Evolutionary conservation across 2,329 filamentous ascomycete genomes (phyloP).

Genomic region (Pyrenochaeta sp.): DNA sequence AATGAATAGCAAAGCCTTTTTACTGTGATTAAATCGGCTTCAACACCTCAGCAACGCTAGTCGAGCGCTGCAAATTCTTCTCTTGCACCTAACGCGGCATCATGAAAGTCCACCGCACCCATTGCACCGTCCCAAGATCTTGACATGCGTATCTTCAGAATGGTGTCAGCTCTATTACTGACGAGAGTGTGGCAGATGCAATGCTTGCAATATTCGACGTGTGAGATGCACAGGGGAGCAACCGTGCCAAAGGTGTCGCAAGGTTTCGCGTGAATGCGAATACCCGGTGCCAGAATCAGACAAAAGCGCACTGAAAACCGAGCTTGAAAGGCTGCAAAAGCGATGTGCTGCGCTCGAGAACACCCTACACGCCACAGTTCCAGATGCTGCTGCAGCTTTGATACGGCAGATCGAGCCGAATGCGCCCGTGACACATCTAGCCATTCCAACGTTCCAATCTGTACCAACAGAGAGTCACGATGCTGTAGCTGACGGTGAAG

Average conservation of each 20-base stretch:
- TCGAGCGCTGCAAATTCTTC: background rate
- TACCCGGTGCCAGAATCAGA: conserved; percentile 32
- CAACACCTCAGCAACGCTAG: background rate
- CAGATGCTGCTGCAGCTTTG: conserved; percentile 23
- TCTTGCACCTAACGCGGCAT: background rate
- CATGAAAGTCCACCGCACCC: background rate
- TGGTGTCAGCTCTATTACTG: background rate
- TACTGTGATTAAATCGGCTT: background rate
- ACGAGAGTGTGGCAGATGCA: conserved; percentile 27
- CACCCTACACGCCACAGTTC: conserved; percentile 20
- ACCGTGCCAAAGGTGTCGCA: conserved; percentile 34
- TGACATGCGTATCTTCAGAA: background rate
- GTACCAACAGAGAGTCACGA: conserved; percentile 13
- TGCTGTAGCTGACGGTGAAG: conserved; percentile 12
- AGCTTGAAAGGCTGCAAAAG: conserved; percentile 30
- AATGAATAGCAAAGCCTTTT: background rate
- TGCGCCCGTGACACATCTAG: conserved; percentile 9
- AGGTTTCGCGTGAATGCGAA: conserved; percentile 28
- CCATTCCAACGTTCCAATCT: conserved; percentile 14
- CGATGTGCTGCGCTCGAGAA: conserved; percentile 32
- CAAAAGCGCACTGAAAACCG: conserved; percentile 26
- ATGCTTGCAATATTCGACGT: conserved; percentile 36
- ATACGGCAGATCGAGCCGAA: conserved; percentile 19
- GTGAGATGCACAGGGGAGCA: conserved; percentile 36
- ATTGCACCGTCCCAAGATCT: background rate